Conservation (phyloP, 2,329 filamentous ascomycete species). For the Colletotrichum lupini region DNA sequence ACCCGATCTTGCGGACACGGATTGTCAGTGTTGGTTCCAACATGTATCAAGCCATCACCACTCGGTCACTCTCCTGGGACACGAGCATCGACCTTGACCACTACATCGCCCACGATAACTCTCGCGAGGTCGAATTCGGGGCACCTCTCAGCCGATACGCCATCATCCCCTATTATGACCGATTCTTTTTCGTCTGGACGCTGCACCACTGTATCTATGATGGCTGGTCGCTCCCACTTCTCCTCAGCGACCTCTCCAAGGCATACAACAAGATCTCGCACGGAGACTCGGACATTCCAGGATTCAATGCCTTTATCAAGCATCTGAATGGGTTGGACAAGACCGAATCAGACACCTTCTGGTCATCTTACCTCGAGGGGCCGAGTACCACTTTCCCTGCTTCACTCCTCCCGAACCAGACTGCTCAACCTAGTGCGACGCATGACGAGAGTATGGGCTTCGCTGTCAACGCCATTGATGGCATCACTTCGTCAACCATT, state of each 20-base stretch:
- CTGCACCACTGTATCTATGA: constrained; percentile 20
- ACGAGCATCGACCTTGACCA: not conserved
- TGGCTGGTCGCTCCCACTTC: not conserved
- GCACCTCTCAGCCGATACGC: not conserved
- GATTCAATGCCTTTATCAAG: not conserved
- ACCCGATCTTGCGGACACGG: constrained; percentile 23
- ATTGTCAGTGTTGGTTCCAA: constrained; percentile 4
- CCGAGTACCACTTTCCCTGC: not conserved
- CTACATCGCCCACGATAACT: not conserved
- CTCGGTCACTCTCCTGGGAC: not conserved
- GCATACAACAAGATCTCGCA: not conserved
- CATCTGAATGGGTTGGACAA: not conserved
- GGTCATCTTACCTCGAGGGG: not conserved
- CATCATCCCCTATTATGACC: not conserved
- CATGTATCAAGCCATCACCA: not conserved
- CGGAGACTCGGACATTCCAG: not conserved
- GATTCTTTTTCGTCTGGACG: constrained; percentile 37
- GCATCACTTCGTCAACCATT: not conserved
- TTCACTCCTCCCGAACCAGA: not conserved
- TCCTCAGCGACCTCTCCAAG: constrained; percentile 11
- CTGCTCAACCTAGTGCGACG: not conserved
- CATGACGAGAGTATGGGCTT: not conserved
- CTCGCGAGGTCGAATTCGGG: not conserved
- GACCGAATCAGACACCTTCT: not conserved
- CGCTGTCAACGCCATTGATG: not conserved